Conservation (phyloP, 345 rosid genomes). For the Dipteronia dyeriana region DNA sequence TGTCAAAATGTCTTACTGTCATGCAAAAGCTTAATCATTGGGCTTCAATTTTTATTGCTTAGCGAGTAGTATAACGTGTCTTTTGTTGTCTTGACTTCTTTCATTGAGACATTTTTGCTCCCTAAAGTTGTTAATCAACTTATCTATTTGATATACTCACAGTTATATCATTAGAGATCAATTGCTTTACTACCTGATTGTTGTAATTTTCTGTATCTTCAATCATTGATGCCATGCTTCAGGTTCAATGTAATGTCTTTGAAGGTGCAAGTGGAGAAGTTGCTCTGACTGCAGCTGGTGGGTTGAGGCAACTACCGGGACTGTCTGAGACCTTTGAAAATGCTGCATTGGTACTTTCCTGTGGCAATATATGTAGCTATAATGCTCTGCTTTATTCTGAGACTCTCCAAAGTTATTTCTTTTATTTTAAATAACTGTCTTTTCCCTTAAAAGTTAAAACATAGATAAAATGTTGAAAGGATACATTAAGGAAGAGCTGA, state of each 20-base stretch:
- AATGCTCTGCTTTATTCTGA: slow-evolving; percentile 8
- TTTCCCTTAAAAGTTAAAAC: not conserved
- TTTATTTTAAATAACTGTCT: not conserved
- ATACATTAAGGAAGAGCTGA: not conserved
- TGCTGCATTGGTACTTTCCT: slow-evolving; percentile 77
- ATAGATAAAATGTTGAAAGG: not conserved
- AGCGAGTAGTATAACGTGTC: not conserved
- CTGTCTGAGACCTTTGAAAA: slow-evolving; percentile 65
- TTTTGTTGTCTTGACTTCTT: not conserved
- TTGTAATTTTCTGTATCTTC: slow-evolving; percentile 22
- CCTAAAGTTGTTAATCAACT: not conserved
- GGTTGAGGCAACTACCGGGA: slow-evolving; percentile 86
- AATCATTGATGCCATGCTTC: slow-evolving; percentile 30
- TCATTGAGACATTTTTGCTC: not conserved
- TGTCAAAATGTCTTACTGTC: not conserved
- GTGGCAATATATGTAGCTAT: not conserved
- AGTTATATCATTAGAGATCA: not conserved
- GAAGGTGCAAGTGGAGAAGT: slow-evolving; percentile 86
- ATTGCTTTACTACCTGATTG: not conserved
- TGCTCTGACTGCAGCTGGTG: slow-evolving; percentile 89
- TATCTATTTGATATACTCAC: not conserved
- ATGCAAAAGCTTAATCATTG: not conserved
- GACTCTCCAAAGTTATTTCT: not conserved
- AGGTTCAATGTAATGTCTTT: slow-evolving; percentile 93
- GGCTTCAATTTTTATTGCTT: slow-evolving; percentile 11